Evolutionary conservation across 2,329 filamentous ascomycete species (phyloP).

Genomic region (Fusarium sp.): DNA sequence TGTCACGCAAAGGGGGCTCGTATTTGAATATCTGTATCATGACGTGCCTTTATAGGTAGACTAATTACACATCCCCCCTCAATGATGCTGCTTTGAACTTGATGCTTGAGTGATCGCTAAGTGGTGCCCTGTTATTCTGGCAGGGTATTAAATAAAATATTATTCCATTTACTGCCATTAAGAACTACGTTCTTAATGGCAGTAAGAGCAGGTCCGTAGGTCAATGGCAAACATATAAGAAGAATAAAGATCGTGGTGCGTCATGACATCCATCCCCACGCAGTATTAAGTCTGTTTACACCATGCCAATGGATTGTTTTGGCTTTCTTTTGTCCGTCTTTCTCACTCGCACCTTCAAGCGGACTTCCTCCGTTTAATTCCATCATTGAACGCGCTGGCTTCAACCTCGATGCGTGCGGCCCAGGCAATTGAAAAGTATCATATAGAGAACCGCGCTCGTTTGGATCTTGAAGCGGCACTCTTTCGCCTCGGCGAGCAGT

Average conservation of each 20-base stretch:
- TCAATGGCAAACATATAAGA: background rate
- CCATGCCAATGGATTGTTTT: slow-evolving; percentile 51
- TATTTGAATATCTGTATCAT: slow-evolving; percentile 62
- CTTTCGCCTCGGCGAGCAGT: slow-evolving; percentile 31
- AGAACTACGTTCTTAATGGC: no score
- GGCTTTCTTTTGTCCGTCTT: slow-evolving; percentile 34
- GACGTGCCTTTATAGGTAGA: slow-evolving; percentile 61
- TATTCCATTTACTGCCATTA: no score
- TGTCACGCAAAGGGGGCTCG: slow-evolving; percentile 60
- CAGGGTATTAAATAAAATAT: background rate
- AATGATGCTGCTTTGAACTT: slow-evolving; percentile 46
- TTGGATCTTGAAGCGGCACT: slow-evolving; percentile 36
- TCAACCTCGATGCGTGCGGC: slow-evolving; percentile 41
- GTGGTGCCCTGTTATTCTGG: background rate
- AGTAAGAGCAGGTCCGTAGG: background rate
- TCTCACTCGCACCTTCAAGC: slow-evolving; percentile 26
- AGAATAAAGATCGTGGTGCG: background rate
- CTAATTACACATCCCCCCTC: slow-evolving; percentile 74
- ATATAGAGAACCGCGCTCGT: slow-evolving; percentile 43
- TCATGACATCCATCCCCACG: slow-evolving; percentile 52
- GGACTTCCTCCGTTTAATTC: slow-evolving; percentile 45
- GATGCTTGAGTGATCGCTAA: background rate
- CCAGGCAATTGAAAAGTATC: slow-evolving; percentile 47
- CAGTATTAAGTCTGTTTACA: slow-evolving; percentile 50
- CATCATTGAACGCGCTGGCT: slow-evolving; percentile 48